phyloP scores from a whole-genome alignment of 257 asterid species.

The Nicotiana sylvestris region DNA sequence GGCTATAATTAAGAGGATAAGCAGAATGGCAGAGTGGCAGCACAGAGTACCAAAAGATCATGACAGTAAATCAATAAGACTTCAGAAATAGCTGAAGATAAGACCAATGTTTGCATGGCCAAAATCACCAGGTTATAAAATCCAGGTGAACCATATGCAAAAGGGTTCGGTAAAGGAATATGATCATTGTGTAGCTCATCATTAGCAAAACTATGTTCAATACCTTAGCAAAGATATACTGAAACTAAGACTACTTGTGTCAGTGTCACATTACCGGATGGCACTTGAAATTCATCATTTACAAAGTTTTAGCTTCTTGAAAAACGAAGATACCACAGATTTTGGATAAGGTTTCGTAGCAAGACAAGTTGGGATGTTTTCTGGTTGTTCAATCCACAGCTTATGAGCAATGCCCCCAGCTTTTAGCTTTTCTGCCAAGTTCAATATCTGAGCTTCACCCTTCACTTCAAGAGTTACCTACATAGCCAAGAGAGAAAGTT shows the following conservation, averaged over 20 bases:
- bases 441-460: constrained; percentile 71
- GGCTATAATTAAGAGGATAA: not conserved
- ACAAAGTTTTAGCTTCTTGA: constrained; percentile 89
- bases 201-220: not conserved
- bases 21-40: not conserved
- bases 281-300: constrained; percentile 41
- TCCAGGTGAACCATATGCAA: not conserved
- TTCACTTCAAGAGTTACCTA: constrained; percentile 95
- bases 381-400: constrained; percentile 94
- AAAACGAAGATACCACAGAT: constrained; percentile 62
- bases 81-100: not conserved
- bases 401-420: constrained; percentile 66
- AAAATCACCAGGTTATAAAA: not conserved
- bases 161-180: not conserved
- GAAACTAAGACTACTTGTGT: not conserved
- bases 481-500: not conserved
- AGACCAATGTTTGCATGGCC: not conserved
- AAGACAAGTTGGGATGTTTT: constrained; percentile 83
- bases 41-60: not conserved
- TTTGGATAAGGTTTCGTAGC: constrained; percentile 92
- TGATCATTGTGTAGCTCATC: not conserved
- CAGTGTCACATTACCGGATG: not conserved
- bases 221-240: not conserved
- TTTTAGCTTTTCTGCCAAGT: constrained; percentile 70
- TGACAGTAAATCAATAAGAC: not conserved